Base-by-base conservation (phyloP, 2,329 filamentous ascomycete species). In the Colletotrichum acutatum region DNA sequence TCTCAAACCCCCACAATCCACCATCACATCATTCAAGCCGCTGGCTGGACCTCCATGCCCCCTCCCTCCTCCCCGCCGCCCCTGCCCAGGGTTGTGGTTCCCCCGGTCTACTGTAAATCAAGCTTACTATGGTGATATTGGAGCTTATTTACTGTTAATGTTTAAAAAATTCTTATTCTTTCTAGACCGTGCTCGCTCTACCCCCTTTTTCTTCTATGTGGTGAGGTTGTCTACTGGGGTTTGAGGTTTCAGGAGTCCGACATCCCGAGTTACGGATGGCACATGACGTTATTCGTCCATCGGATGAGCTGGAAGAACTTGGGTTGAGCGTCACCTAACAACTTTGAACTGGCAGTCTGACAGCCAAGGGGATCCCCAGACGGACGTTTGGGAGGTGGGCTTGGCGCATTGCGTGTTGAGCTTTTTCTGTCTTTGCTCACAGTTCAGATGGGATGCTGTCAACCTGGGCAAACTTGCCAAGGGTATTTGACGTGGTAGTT, bases 61-160 rank as follows among this genome's bases (percentile, higher is more conserved):
- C 14, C 37, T 42, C 37, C 37, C 37, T 7, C 37, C 56, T 57
- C n/a, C n/a, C 62, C n/a, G 56, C 32, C 32, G 32, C 32, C 4
- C 32, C 32, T 56, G 46, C 49, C 63, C 68, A 57, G 63, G 56
- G 64, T 49, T 57, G 49, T 68, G 49, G 68, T 53, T 32, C 24
- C 30, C 19, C 42, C 24, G 19, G 32, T 61, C 30, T 26, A 42
- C 60, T 14, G 6, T 54, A 34, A n/a, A 52, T 68, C 65, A 72
- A 72, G 66, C 68, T 68, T 42, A 62, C 19, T 32, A 16, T 22
- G 14, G 6, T 19, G 19, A 30, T n/a, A 49, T n/a, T 24, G 26
- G 42, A 30, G 42, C 26, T 62, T 52, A 32, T 62, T 30, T 30
- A 14, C 14, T 49, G 42, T 4, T 49, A 49, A n/a, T 49, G 42